Evolutionary conservation across 2,329 filamentous ascomycete species (phyloP), one percentile per base, ranked within the genome.

Genomic region (Cordyceps cicadae): DNA sequence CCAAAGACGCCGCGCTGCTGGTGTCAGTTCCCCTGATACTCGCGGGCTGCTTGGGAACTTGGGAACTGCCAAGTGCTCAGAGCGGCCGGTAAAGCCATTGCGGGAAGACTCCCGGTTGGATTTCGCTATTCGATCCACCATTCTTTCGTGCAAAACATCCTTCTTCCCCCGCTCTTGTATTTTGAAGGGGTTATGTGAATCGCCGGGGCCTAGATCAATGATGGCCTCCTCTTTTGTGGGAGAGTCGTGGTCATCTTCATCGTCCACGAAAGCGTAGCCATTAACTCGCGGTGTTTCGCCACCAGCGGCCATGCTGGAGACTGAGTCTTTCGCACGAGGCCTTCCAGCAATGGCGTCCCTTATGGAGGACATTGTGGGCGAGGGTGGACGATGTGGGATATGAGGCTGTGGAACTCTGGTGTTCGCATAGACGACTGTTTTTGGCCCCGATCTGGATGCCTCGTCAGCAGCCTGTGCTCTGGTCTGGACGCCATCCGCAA

Each of bases 181-280:
- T 62, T 85, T 86, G 73, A 97, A 97, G 0, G 90, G 92, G 65
- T 88, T 95, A 1, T 83, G 83, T n/a, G 82, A 73, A 67, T 86
- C 81, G 15, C 82, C 80, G 11, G 81, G 76, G 1, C 85, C 81
- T 8, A 89, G 75, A 59, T 86, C 75, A 68, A 88, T 79, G 63
- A 76, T 64, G n/a, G 77, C 74, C 51, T 70, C 63, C 14, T 67
- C 45, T 11, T 49, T 43, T 8, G 59, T 26, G 5, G 59, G n/a
- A 8, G 72, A 68, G 1, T 77, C 76, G 17, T 80, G 80, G 0
- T 83, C 82, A 46, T 83, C 80, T 54, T 88, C 89, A 61, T 95
- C 91, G 66, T 96, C 92, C 41, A 99, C 92, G 73, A 96, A 97
- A 0, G 91, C 84, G 71, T 97, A 99, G 1, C 94, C 94, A 64